Percentiles rank a stretch among this genome's conserved stretches.
phyloP scores from a whole-genome alignment of 2,329 filamentous ascomycete species.

The Fusarium sp. region DNA sequence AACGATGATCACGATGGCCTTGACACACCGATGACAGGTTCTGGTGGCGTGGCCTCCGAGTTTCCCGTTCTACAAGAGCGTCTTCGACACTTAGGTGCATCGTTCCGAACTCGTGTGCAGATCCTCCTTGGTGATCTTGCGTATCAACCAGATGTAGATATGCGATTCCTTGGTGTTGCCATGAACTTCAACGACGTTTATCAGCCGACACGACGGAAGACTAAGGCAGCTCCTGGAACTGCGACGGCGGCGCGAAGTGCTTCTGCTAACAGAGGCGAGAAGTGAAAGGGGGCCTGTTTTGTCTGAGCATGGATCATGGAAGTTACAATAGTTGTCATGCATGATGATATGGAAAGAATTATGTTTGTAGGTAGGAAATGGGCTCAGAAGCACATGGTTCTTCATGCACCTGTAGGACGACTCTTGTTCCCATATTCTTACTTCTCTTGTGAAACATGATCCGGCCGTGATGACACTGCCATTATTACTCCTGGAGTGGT shows the following conservation, averaged over 20 bases:
- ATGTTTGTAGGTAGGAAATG: conserved; percentile 4
- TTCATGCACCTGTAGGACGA: background rate
- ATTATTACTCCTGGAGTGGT: background rate
- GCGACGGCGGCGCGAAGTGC: conserved; percentile 35
- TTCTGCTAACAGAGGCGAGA: conserved; percentile 38
- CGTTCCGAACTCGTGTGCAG: conserved; percentile 82
- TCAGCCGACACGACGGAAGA: conserved; percentile 76
- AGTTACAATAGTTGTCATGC: background rate
- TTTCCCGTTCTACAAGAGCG: conserved; percentile 81
- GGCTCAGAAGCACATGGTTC: conserved; percentile 1
- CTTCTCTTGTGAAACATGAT: background rate
- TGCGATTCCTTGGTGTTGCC: conserved; percentile 93
- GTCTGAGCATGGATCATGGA: conserved; percentile 9
- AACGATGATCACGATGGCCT: conserved; percentile 39
- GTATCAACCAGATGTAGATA: conserved; percentile 93
- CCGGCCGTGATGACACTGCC: background rate
- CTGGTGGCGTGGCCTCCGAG: conserved; percentile 69
- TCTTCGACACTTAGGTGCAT: conserved; percentile 75
- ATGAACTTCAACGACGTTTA: conserved; percentile 99
- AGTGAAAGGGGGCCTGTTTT: conserved; percentile 26
- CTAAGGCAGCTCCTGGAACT: conserved; percentile 50
- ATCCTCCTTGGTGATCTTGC: conserved; percentile 88
- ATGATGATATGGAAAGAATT: conserved; percentile 4
- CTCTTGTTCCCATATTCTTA: background rate
- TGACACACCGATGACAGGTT: conserved; percentile 41